Conservation (phyloP, 495 filamentous ascomycete species). For the Penicillium robsamsonii region DNA sequence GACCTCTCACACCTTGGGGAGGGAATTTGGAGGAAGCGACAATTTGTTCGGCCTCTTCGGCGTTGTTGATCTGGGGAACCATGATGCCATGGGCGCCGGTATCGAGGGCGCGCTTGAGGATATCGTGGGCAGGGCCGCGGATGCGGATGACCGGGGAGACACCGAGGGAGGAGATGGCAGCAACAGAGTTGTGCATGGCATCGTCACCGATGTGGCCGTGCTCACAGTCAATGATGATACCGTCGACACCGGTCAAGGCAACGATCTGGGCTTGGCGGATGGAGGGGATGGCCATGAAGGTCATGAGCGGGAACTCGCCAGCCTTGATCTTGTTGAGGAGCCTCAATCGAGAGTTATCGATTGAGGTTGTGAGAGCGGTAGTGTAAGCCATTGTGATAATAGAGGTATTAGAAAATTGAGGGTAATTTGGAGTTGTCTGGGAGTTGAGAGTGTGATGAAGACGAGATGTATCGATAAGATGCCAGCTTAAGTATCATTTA, state of each 20-base stretch:
- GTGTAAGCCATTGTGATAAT: slow-evolving; percentile 28
- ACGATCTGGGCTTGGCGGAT: slow-evolving; percentile 39
- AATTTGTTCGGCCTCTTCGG: slow-evolving; percentile 58
- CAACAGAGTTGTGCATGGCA: slow-evolving; percentile 81
- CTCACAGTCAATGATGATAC: slow-evolving; percentile 32
- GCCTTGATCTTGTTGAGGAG: slow-evolving; percentile 36
- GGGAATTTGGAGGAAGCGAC: slow-evolving; percentile 65
- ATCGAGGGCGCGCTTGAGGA: slow-evolving; percentile 72
- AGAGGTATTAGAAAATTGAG: neutral
- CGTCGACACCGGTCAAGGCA: slow-evolving; percentile 38
- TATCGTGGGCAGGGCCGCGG: slow-evolving; percentile 63
- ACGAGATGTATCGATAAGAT: neutral
- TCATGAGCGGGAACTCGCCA: slow-evolving; percentile 35
- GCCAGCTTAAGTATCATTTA: neutral
- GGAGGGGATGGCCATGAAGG: slow-evolving; percentile 40
- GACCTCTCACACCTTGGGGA: slow-evolving; percentile 57
- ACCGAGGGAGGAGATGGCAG: slow-evolving; percentile 63
- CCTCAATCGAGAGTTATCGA: slow-evolving; percentile 35
- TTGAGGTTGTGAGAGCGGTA: slow-evolving; percentile 33
- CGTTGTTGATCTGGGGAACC: slow-evolving; percentile 36
- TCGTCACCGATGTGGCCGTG: slow-evolving; percentile 52
- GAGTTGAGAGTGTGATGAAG: neutral
- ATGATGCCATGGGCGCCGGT: slow-evolving; percentile 63
- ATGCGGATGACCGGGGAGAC: slow-evolving; percentile 66
- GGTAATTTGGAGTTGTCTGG: neutral